Base-by-base conservation (phyloP, 768 basidiomycete genomes). In the Suillus alpinus region DNA sequence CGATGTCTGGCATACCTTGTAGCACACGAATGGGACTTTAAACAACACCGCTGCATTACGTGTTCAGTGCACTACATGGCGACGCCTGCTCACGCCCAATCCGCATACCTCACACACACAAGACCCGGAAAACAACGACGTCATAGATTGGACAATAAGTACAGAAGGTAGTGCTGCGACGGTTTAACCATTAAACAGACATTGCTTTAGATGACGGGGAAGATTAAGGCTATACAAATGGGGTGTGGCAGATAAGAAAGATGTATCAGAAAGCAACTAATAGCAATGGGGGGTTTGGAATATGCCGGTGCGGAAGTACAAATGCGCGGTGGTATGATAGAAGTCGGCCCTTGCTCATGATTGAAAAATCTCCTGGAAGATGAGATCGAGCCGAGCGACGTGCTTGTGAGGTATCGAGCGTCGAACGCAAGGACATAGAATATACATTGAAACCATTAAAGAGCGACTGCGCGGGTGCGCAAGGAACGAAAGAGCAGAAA, bases 241-340 rank as follows among this genome's bases (percentile, higher is more conserved):
- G 37, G 52, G 37, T 37, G 53, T 82, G 80, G 80, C 80, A 81
- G 79, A 79, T 77, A 69, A 63, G 68, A 63, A 71, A 71, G 68
- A 59, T 62, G 69, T 74, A 55, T 72, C 71, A 63, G 77, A 76
- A 76, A 73, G 76, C 75, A 63, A 66, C 62, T 67, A 68, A 74
- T 71, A 76, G 71, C 71, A 70, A 71, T 76, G 77, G 75, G 73
- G 51, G 59, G 62, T 65, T 61, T 51, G 77, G 77, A 78, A 79
- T 82, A 82, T 85, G 84, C 83, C 78, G 78, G 78, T 77, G 79
- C 81, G 83, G 84, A 78, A 83, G 84, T 88, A 88, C 86, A 88
- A 82, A 65, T 86, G 84, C 77, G 75, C 76, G 75, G 75, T 78
- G 80, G 79, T 81, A 81, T 81, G 79, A 77, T 78, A 78, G 68